Evolutionary conservation across 768 basidiomycete genomes (phyloP), one percentile per base, ranked within the genome.

Genomic region (Coprinopsis strossmayeri): DNA sequence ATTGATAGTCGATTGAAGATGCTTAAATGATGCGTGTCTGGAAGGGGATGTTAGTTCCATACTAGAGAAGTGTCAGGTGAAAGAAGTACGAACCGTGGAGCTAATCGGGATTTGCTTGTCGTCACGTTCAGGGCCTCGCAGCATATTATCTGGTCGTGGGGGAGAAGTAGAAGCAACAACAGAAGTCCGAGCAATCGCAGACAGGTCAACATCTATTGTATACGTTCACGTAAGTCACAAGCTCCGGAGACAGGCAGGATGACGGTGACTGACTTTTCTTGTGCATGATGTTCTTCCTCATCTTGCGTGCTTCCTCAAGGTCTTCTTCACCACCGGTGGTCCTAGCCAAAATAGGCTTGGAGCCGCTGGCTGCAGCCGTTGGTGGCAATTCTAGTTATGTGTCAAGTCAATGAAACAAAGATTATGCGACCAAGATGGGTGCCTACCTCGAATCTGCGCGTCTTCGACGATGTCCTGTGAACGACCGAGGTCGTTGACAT

Each of bases 131-230:
- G 37, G 18, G 11, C 40, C 21, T 24, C 40, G 40, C 4, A 24
- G 40, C 21, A 42, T 5, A 23, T 25, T 25, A 18, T 42, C 24
- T 7, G 40, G 18, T 7, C 40, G 26, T 17, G 68, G 64, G 32
- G 72, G 83, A 53, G 78, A 84, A 51, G 64, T 68, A 53, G 78
- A 80, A 24, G 81, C 78, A 11, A 83, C 91, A 51, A 74, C 76
- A 7, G 89, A 91, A 48, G 88, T 88, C 57, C 88, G 81, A 12
- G 91, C 91, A 58, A 94, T 93, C 47, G 83, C 72, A 27, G 77
- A 73, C 50, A 94, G 76, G 65, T 92, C 87, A 27, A 74, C 55
- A 40, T 66, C 70, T 72, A 42, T 38, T 48, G 17, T 11, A 30
- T 39, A 21, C 21, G n/a, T 32, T 47, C 21, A 48, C 37, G 50